These are phyloP conservation scores for Colletotrichum somersetense DNA, from an alignment of 2,329 filamentous ascomycete species.

Conservation along the genomic window DNA sequence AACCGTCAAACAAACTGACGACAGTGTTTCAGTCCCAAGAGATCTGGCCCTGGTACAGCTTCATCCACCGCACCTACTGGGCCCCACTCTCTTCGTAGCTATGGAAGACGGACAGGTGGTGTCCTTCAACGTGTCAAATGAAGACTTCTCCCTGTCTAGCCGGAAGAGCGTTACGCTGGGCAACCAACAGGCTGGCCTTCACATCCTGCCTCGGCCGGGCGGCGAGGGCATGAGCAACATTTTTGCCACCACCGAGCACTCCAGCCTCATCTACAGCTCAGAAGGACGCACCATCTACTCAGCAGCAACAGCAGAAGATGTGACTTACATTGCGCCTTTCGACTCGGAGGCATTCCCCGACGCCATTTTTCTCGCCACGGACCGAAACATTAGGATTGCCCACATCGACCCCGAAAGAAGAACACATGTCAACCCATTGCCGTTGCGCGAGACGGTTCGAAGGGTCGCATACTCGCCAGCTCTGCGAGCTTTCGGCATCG, in stretches of 20 bases:
- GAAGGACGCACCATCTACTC: slow-evolving; percentile 93
- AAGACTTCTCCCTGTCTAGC: slow-evolving; percentile 73
- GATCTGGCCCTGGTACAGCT: slow-evolving; percentile 85
- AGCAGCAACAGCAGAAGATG: slow-evolving; percentile 90
- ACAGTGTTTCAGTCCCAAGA: slow-evolving; percentile 83
- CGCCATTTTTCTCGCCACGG: slow-evolving; percentile 84
- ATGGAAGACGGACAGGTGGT: slow-evolving; percentile 94
- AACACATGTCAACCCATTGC: slow-evolving; percentile 87
- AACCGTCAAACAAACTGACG: slow-evolving; percentile 68
- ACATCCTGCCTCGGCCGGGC: slow-evolving; percentile 74
- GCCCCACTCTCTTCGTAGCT: slow-evolving; percentile 85
- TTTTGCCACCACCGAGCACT: slow-evolving; percentile 94
- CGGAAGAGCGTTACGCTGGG: slow-evolving; percentile 88
- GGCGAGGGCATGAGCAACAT: slow-evolving; percentile 79
- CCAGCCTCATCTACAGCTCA: slow-evolving; percentile 90
- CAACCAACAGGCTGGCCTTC: slow-evolving; percentile 85
- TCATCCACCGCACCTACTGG: slow-evolving; percentile 68
- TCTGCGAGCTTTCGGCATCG: slow-evolving; percentile 86
- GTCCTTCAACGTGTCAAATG: slow-evolving; percentile 78
- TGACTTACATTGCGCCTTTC: slow-evolving; percentile 85
- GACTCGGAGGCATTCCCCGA: slow-evolving; percentile 84
- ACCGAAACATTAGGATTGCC: slow-evolving; percentile 81
- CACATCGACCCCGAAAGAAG: slow-evolving; percentile 85
- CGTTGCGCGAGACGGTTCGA: slow-evolving; percentile 84
- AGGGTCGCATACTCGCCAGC: slow-evolving; percentile 86